These are phyloP conservation scores for Usnea hakonensis DNA, from an alignment of 495 filamentous ascomycete species.

Conservation along the genomic window DNA sequence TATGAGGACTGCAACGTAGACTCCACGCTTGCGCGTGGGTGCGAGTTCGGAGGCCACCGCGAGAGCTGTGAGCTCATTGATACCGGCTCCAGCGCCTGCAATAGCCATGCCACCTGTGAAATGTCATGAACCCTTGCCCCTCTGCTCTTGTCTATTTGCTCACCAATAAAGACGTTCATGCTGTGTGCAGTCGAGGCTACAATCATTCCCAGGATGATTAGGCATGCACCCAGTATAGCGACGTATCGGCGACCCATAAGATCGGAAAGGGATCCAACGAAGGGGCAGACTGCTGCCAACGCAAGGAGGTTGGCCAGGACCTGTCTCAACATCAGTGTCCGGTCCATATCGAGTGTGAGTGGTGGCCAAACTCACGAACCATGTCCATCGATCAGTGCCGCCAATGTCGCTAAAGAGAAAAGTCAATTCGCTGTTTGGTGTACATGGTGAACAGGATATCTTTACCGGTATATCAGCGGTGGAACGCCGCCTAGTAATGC, in stretches of 20 bases:
- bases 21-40: conserved; percentile 57
- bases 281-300: conserved; percentile 61
- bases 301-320: conserved; percentile 58
- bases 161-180: conserved; percentile 66
- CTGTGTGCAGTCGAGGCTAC: conserved; percentile 53
- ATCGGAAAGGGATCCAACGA: conserved; percentile 65
- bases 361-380: conserved; percentile 45
- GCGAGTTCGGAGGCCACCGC: conserved; percentile 63
- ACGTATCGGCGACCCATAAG: conserved; percentile 60
- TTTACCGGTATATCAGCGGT: conserved; percentile 49
- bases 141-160: conserved; percentile 22
- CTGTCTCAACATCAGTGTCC: conserved; percentile 22
- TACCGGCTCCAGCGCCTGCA: conserved; percentile 54
- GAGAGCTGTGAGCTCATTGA: conserved; percentile 61
- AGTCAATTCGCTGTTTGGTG: not conserved
- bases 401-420: conserved; percentile 42
- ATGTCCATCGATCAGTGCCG: conserved; percentile 60
- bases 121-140: conserved; percentile 29
- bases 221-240: conserved; percentile 50
- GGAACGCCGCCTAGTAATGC: conserved; percentile 39
- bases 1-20: conserved; percentile 58
- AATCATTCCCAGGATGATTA: conserved; percentile 60
- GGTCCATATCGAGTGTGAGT: not conserved
- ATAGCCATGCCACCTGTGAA: conserved; percentile 51
- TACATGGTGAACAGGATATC: not conserved